Percentiles rank a stretch among this genome's conserved stretches.
Conservation (phyloP, 768 basidiomycete species). For the Tephrocybe sp. region DNA sequence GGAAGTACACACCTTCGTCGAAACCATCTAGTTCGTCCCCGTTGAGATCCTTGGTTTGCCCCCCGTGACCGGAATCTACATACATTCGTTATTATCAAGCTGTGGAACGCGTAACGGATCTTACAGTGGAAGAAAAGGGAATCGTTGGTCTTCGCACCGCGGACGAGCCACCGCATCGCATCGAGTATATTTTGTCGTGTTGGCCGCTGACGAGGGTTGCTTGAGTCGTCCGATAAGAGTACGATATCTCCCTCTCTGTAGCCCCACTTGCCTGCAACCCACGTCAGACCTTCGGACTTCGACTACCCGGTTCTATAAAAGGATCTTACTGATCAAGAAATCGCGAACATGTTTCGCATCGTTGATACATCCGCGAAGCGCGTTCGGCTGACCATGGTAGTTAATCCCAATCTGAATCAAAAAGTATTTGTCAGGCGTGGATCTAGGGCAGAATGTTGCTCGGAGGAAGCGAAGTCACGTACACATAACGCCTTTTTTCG, state of each 20-base stretch:
- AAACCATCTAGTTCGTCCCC: conserved; percentile 79
- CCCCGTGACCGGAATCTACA: conserved; percentile 92
- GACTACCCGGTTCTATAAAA: not conserved
- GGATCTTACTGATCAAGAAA: conserved; percentile 55
- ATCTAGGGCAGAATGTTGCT: conserved; percentile 4
- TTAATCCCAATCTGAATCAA: conserved; percentile 70
- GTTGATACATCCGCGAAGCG: conserved; percentile 76
- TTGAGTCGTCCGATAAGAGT: conserved; percentile 61
- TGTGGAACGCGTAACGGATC: conserved; percentile 12
- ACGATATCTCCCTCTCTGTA: conserved; percentile 65
- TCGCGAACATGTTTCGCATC: conserved; percentile 69
- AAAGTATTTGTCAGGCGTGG: conserved; percentile 4
- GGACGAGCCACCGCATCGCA: conserved; percentile 61
- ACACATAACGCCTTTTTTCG: conserved; percentile 80
- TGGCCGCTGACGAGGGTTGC: conserved; percentile 39
- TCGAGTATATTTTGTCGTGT: conserved; percentile 46
- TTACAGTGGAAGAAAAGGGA: conserved; percentile 76
- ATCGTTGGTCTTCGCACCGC: conserved; percentile 64
- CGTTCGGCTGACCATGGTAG: conserved; percentile 61
- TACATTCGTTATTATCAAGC: not conserved
- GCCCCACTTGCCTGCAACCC: conserved; percentile 33
- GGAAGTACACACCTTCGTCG: conserved; percentile 64
- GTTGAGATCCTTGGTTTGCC: conserved; percentile 74
- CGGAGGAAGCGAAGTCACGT: conserved; percentile 26
- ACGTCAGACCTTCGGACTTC: not conserved